Evolutionary conservation across 768 basidiomycete genomes (phyloP).

Genomic region (Daedaleopsis sinensis): DNA sequence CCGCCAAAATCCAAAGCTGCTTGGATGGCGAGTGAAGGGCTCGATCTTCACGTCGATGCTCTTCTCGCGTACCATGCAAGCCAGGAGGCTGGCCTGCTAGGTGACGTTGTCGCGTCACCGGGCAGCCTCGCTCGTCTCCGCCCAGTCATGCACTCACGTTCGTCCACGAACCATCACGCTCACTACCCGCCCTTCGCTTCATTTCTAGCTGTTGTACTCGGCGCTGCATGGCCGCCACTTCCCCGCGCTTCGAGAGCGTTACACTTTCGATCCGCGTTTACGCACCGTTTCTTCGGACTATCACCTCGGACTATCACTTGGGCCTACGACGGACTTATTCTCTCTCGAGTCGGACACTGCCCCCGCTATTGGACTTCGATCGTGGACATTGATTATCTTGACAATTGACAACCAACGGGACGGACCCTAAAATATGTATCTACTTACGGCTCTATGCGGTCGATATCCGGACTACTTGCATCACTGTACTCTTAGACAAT

Average conservation of each 20-base stretch:
- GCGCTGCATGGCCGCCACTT: constrained; percentile 18
- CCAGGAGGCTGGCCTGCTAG: background rate
- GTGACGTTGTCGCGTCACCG: background rate
- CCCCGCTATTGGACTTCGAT: constrained; percentile 8
- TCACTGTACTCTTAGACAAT: constrained; percentile 22
- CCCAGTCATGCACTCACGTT: constrained; percentile 23
- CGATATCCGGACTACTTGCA: constrained; percentile 15
- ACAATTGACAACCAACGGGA: constrained; percentile 6
- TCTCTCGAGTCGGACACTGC: constrained; percentile 7
- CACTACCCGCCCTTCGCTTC: constrained; percentile 13
- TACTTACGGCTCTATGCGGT: constrained; percentile 12
- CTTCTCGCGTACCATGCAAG: constrained; percentile 9
- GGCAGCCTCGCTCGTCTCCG: background rate
- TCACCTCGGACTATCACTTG: background rate
- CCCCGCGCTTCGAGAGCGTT: constrained; percentile 17
- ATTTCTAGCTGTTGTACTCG: constrained; percentile 14
- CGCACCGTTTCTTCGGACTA: constrained; percentile 12
- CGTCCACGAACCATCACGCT: constrained; percentile 26
- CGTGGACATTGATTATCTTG: background rate
- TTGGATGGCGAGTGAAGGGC: constrained; percentile 26
- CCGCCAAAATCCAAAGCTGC: constrained; percentile 32
- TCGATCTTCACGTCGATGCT: background rate
- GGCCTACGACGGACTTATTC: constrained; percentile 18
- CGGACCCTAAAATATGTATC: constrained; percentile 15
- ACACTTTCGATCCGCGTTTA: constrained; percentile 20